Evolutionary conservation across 371 early-diverging fungal species (phyloP), one percentile per base, ranked within the genome.

Genomic region (Mucor irregularis): DNA sequence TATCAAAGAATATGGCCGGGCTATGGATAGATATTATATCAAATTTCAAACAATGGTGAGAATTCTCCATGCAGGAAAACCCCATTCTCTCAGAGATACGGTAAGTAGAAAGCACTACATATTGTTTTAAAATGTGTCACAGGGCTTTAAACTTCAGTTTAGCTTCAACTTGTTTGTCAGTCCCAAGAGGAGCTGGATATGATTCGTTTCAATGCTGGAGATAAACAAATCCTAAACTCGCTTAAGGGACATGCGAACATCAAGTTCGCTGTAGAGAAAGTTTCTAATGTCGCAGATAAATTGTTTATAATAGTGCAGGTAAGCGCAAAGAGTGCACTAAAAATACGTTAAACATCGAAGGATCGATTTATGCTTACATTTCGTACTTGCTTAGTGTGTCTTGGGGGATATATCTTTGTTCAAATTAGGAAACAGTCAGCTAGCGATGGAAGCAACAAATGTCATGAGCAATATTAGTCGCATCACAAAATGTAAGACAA

Each of bases 1-100:
- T 5, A n/a, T 40, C 25, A 52, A 26, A 81, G 79, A 49, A 10
- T 69, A 71, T 56, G 82, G 82, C 1, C 14, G 42, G 2, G 64
- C 76, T n/a, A 85, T 85, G 86, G 76, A 74, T 35, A 58, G 56
- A 38, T 83, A 81, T 44, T 81, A 74, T 52, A 61, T 85, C 11
- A 67, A 68, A 35, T 61, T 76, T 31, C 45, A 57, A 13, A 78
- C 82, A 0, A 76, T 83, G 73, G 33, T 53, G 4, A 33, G 21
- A 5, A 68, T 85, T 11, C 19, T 71, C 16, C 35, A 71, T 29
- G 6, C 55, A 5, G 33, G 35, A 17, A 38, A 50, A 2, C 48
- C 58, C 4, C 9, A n/a, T 1, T 73, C 74, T 11, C 45, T 77
- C 0, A 53, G 49, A 25, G 73, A 74, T 17, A 56, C 73, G 54